Conservation (phyloP, 2,329 filamentous ascomycete genomes). For the Cladophialophora carrionii region DNA sequence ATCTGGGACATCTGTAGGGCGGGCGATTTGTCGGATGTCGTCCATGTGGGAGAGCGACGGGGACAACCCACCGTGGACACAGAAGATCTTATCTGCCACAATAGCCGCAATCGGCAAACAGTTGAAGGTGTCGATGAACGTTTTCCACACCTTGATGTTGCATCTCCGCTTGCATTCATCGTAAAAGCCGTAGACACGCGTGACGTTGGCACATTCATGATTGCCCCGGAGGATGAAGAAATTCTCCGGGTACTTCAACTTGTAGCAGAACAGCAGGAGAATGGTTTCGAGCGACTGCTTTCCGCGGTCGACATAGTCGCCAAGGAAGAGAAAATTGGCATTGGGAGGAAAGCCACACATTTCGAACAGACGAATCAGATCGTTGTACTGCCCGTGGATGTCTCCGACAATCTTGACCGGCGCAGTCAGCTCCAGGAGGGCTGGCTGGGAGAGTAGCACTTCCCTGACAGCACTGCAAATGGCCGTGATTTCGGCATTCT, state of each 20-base stretch:
- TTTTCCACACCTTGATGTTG: constrained; percentile 98
- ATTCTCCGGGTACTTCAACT: constrained; percentile 95
- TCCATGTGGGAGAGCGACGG: constrained; percentile 96
- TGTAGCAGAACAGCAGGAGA: constrained; percentile 88
- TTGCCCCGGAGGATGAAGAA: constrained; percentile 95
- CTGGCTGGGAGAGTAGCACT: constrained; percentile 86
- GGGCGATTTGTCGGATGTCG: constrained; percentile 92
- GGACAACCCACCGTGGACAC: constrained; percentile 91
- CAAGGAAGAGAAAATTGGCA: constrained; percentile 90
- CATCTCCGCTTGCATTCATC: constrained; percentile 96
- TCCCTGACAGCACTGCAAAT: constrained; percentile 90
- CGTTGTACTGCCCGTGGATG: constrained; percentile 94
- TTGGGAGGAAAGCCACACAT: constrained; percentile 96
- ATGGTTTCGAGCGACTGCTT: constrained; percentile 97
- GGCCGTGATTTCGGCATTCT: constrained; percentile 94
- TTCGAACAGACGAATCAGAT: constrained; percentile 94
- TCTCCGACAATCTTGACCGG: constrained; percentile 98
- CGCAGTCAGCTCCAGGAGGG: constrained; percentile 85
- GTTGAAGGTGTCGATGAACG: constrained; percentile 96
- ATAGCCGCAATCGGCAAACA: constrained; percentile 94
- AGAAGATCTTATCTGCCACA: constrained; percentile 96
- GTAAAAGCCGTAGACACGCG: constrained; percentile 94
- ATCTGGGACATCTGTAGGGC: constrained; percentile 95
- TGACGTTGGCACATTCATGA: constrained; percentile 96
- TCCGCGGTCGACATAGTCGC: constrained; percentile 94